These are phyloP conservation scores for Colletotrichum truncatum DNA, from an alignment of 2,329 filamentous ascomycete species.

Conservation along the genomic window DNA sequence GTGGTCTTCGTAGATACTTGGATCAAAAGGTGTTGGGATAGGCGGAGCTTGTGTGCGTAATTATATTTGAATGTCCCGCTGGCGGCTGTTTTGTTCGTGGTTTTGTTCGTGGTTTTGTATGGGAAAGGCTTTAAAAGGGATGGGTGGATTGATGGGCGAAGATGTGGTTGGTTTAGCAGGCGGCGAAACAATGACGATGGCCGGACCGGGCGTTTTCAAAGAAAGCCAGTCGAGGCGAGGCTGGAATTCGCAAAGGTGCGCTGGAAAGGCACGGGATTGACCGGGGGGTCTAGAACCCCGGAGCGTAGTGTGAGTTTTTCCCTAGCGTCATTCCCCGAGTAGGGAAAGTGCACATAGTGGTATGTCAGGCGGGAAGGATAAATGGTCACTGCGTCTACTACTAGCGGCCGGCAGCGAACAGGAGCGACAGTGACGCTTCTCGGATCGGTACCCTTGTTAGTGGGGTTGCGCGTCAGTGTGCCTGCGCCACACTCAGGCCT, in stretches of 20 bases:
- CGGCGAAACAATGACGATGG: slow-evolving; percentile 31
- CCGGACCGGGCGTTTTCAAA: background rate
- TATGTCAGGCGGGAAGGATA: background rate
- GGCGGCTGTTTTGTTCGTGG: background rate
- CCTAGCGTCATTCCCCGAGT: background rate
- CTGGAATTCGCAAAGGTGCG: background rate
- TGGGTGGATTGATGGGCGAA: too few relatives aligned
- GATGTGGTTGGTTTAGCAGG: background rate
- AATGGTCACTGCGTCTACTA: too few relatives aligned
- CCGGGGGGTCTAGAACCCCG: slow-evolving; percentile 1
- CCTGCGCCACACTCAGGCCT: slow-evolving; percentile 23
- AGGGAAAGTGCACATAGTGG: too few relatives aligned
- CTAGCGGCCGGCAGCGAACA: background rate
- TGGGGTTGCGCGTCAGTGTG: slow-evolving; percentile 22
- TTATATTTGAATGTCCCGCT: background rate
- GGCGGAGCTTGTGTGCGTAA: background rate
- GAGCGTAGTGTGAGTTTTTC: background rate
- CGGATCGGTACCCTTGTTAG: slow-evolving; percentile 7
- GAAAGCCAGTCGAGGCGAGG: slow-evolving; percentile 1
- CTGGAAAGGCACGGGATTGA: background rate
- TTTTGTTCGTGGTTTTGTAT: background rate
- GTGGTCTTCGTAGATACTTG: background rate
- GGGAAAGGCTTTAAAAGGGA: background rate
- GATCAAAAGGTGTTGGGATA: background rate
- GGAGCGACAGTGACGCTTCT: background rate